Percentiles rank a stretch among this genome's conserved stretches.
These are phyloP conservation scores for Xylaria arbuscula DNA, from an alignment of 2,329 filamentous ascomycete species.

Conservation along the genomic window DNA sequence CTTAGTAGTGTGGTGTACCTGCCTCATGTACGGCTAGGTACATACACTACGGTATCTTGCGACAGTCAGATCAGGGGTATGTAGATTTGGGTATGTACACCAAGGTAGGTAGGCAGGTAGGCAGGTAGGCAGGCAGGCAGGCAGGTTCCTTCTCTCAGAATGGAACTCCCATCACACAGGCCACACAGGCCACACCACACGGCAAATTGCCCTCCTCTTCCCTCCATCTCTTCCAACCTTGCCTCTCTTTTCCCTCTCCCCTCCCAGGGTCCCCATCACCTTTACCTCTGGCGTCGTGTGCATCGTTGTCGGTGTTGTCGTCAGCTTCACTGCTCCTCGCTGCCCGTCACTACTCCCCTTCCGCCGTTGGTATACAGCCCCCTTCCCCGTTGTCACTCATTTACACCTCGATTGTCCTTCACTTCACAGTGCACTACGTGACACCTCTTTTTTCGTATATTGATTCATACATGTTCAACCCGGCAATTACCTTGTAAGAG, in stretches of 20 bases:
- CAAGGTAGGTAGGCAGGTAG: neutral
- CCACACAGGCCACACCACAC: neutral
- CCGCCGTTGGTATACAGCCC: neutral
- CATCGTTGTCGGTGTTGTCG: slow-evolving; percentile 22
- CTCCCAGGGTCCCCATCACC: slow-evolving; percentile 17
- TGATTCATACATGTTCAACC: slow-evolving; percentile 26
- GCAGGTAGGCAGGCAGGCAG: neutral
- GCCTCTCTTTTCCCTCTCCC: neutral
- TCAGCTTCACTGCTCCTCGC: slow-evolving; percentile 22
- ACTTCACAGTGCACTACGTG: slow-evolving; percentile 22
- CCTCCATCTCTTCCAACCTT: slow-evolving; percentile 14
- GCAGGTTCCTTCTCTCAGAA: slow-evolving; percentile 7
- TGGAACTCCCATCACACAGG: neutral
- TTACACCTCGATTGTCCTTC: slow-evolving; percentile 24
- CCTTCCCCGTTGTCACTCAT: slow-evolving; percentile 32
- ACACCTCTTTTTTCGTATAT: slow-evolving; percentile 20
- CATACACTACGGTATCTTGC: neutral
- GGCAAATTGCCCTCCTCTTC: slow-evolving; percentile 3
- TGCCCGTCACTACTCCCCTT: neutral
- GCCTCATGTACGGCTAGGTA: neutral
- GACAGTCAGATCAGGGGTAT: slow-evolving; percentile 4
- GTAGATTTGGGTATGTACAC: neutral
- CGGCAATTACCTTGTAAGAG: slow-evolving; percentile 20
- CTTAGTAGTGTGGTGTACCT: neutral
- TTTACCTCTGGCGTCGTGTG: slow-evolving; percentile 14